These are phyloP conservation scores for Grosmannia huntii DNA, from an alignment of 2,329 filamentous ascomycete genomes.

Conservation along the genomic window DNA sequence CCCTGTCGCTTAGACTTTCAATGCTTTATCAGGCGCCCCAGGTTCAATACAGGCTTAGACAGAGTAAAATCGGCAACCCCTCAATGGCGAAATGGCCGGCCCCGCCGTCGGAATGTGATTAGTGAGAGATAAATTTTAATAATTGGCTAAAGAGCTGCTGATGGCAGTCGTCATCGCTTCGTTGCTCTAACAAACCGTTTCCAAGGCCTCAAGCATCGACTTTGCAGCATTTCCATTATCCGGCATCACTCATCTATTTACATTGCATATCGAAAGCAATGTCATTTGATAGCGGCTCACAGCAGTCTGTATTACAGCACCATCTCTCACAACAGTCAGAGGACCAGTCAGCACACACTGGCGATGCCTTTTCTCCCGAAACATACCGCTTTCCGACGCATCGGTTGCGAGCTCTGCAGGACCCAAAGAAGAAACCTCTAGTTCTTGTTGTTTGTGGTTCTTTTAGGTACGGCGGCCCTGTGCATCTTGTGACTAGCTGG, in stretches of 20 bases:
- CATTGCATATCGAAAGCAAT: background rate
- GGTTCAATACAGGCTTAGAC: background rate
- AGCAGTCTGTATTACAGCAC: background rate
- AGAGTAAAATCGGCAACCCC: background rate
- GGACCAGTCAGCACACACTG: background rate
- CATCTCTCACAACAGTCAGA: background rate
- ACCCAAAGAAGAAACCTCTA: constrained; percentile 18
- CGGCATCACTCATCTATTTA: no score
- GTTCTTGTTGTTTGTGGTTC: constrained; percentile 24
- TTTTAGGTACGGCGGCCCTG: constrained; percentile 16
- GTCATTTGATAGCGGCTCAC: background rate
- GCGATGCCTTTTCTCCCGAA: background rate
- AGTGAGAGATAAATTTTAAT: background rate
- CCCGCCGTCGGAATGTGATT: background rate
- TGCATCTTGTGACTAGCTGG: background rate
- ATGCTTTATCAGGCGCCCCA: background rate
- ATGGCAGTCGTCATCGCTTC: background rate
- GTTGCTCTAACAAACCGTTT: background rate
- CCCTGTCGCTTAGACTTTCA: no score
- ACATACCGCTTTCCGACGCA: constrained; percentile 11
- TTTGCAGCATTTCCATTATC: background rate
- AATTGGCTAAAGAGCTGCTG: background rate
- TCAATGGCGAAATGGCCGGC: background rate
- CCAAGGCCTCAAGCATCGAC: background rate
- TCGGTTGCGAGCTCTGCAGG: constrained; percentile 7